Conservation (phyloP, 1,284 basidiomycete genomes). For the Uromyces viciae-fabae region DNA sequence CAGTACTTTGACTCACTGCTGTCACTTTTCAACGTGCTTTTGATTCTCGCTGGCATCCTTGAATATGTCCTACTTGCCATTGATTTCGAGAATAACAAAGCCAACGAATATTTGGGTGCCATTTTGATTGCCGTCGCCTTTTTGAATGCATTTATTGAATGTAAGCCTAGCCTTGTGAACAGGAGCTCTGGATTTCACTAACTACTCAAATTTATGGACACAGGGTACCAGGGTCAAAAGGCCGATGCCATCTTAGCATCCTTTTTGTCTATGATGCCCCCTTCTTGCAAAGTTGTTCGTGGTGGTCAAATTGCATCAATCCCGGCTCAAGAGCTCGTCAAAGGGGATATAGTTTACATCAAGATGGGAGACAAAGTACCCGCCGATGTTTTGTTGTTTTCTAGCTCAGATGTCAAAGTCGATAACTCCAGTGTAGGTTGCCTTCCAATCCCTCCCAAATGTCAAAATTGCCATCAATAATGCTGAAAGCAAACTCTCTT, state of each 20-base stretch:
- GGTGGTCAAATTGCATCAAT: conserved; percentile 62
- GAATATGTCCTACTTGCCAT: conserved; percentile 66
- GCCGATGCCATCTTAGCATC: conserved; percentile 68
- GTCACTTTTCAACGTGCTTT: conserved; percentile 67
- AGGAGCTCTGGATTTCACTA: too few relatives aligned
- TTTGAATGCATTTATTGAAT: conserved; percentile 67
- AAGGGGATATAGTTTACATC: conserved; percentile 66
- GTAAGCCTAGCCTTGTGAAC: conserved; percentile 48
- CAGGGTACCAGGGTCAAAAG: conserved; percentile 46
- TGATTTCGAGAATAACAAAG: conserved; percentile 64
- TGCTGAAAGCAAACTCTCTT: not conserved
- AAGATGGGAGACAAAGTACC: conserved; percentile 68
- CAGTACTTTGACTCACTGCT: conserved; percentile 63
- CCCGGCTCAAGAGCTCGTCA: conserved; percentile 65
- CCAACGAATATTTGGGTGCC: conserved; percentile 66
- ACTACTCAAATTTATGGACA: conserved; percentile 50
- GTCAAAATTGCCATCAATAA: not conserved
- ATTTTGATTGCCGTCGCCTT: conserved; percentile 68
- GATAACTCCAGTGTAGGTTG: conserved; percentile 62
- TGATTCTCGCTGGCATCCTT: conserved; percentile 58
- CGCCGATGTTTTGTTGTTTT: conserved; percentile 63
- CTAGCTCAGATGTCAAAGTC: conserved; percentile 64
- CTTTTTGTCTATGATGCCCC: conserved; percentile 69
- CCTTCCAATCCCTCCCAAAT: not conserved
- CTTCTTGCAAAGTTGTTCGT: conserved; percentile 65